These are phyloP conservation scores for Colletotrichum plurivorum DNA, from an alignment of 2,329 filamentous ascomycete species.

Conservation along the genomic window DNA sequence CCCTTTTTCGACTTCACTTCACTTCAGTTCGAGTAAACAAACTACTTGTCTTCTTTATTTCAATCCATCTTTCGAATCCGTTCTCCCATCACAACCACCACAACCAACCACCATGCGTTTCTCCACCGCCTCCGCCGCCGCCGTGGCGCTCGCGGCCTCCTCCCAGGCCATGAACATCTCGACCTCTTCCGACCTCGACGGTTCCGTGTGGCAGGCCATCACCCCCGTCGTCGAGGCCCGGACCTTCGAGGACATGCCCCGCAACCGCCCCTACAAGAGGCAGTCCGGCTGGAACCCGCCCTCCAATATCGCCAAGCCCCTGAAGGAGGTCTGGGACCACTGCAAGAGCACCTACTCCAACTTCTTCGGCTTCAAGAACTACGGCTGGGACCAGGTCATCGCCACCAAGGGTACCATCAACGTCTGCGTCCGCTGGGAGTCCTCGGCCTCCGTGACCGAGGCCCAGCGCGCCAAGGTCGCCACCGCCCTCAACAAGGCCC, in stretches of 20 bases:
- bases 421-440: slow-evolving; percentile 62
- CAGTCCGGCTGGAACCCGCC: slow-evolving; percentile 49
- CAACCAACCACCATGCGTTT: slow-evolving; percentile 44
- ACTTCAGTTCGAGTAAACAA: slow-evolving; percentile 11
- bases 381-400: slow-evolving; percentile 52
- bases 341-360: slow-evolving; percentile 46
- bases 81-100: no score
- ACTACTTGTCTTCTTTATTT: neutral
- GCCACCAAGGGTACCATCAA: slow-evolving; percentile 49
- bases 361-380: slow-evolving; percentile 49
- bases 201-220: slow-evolving; percentile 46
- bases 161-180: slow-evolving; percentile 43
- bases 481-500: slow-evolving; percentile 50
- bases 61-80: neutral
- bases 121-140: slow-evolving; percentile 38
- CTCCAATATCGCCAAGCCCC: slow-evolving; percentile 42
- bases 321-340: slow-evolving; percentile 52
- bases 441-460: slow-evolving; percentile 51
- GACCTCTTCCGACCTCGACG: slow-evolving; percentile 46
- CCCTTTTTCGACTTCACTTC: slow-evolving; percentile 1
- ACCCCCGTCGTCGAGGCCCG: slow-evolving; percentile 35
- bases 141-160: slow-evolving; percentile 44
- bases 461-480: slow-evolving; percentile 55
- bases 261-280: slow-evolving; percentile 48
- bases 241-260: slow-evolving; percentile 22